These are phyloP conservation scores for Orbilia blumenaviensis DNA, from an alignment of 2,329 filamentous ascomycete species.

Conservation along the genomic window DNA sequence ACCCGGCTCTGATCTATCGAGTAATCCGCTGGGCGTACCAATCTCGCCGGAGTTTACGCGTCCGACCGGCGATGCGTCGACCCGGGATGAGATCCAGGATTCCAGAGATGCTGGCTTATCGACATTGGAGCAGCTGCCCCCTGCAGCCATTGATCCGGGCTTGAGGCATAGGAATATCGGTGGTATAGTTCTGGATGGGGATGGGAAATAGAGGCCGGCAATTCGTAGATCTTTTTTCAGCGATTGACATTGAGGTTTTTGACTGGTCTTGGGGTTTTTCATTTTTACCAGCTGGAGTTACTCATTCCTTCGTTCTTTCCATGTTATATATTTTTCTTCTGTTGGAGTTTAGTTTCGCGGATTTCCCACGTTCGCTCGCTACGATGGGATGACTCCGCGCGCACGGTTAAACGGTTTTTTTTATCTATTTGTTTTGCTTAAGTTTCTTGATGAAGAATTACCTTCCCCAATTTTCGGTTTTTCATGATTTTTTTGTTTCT, in stretches of 20 bases:
- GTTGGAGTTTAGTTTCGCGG: constrained; percentile 5
- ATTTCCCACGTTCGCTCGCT: constrained; percentile 11
- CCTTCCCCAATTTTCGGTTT: too few relatives aligned
- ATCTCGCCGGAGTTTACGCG: constrained; percentile 10
- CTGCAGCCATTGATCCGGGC: constrained; percentile 25
- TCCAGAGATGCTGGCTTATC: constrained; percentile 37
- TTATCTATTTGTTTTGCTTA: background rate
- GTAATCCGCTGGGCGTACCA: constrained; percentile 11
- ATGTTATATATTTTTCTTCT: background rate
- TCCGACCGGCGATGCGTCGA: constrained; percentile 13
- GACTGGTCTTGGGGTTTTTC: background rate
- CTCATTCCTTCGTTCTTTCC: background rate
- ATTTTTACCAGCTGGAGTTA: constrained; percentile 22
- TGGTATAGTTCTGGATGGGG: background rate
- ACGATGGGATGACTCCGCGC: background rate
- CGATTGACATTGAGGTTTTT: background rate
- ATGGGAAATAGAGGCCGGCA: background rate
- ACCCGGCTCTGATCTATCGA: constrained; percentile 32
- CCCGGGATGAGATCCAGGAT: constrained; percentile 33
- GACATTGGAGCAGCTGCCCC: constrained; percentile 36
- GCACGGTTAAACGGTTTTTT: too few relatives aligned
- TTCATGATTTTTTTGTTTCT: too few relatives aligned
- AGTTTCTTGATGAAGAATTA: too few relatives aligned
- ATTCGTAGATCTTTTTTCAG: background rate
- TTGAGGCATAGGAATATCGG: constrained; percentile 24